phyloP scores from a whole-genome alignment of 768 basidiomycete species.

The Macrolepiota dolichaula region DNA sequence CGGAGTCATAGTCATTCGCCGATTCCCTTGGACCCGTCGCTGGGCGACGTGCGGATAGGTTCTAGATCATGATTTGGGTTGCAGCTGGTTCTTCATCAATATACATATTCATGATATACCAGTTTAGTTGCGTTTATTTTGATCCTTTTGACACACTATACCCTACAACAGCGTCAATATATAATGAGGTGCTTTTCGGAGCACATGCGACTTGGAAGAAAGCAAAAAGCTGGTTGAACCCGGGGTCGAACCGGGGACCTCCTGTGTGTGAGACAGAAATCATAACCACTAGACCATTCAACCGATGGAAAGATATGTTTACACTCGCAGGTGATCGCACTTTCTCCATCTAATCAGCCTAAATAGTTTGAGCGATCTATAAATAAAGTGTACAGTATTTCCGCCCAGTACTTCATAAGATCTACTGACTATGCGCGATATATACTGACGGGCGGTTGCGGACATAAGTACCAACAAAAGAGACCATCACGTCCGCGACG shows the following conservation, averaged over 20 bases:
- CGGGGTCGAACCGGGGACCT: constrained; percentile 38
- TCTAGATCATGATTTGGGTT: constrained; percentile 14
- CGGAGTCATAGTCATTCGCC: constrained; percentile 58
- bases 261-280: constrained; percentile 40
- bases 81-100: background rate
- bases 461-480: no score
- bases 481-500: no score
- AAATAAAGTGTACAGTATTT: no score
- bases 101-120: background rate
- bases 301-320: constrained; percentile 20
- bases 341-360: no score
- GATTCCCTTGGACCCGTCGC: constrained; percentile 28
- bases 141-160: no score
- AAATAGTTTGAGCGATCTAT: no score
- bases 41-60: constrained; percentile 36
- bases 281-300: constrained; percentile 55
- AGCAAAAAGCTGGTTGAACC: constrained; percentile 33
- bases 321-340: no score
- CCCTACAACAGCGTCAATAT: no score
- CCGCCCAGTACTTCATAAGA: no score
- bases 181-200: no score
- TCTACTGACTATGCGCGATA: no score
- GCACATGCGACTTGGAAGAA: background rate
- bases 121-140: background rate
- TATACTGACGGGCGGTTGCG: no score